Percentiles rank a stretch among this genome's conserved stretches.
These are phyloP conservation scores for Cyclotella sp. DNA, from an alignment of 108 stramenopile species.

Conservation along the genomic window DNA sequence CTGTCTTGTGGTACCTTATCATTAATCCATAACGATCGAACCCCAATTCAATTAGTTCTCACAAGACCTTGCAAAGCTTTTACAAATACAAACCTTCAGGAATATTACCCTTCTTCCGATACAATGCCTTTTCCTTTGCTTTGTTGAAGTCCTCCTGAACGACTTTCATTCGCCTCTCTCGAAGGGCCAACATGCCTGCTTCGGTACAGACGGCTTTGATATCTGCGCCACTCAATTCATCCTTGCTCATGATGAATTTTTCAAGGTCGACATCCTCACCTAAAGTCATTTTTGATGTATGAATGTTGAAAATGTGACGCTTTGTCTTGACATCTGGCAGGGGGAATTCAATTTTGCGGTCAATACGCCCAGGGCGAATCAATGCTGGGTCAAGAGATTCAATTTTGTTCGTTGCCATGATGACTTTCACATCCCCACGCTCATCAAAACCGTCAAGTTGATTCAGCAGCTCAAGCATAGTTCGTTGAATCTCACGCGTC, in stretches of 20 bases:
- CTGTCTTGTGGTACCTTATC: background rate
- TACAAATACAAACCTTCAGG: conserved; percentile 96
- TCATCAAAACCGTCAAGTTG: conserved; percentile 99
- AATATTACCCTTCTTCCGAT: conserved; percentile 99
- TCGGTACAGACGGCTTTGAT: conserved; percentile 99
- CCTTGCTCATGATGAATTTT: conserved; percentile 97
- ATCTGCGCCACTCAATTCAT: conserved; percentile 98
- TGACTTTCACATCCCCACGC: conserved; percentile 98
- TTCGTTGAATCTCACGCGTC: conserved; percentile 98
- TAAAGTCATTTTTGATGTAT: conserved; percentile 94
- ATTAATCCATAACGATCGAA: background rate
- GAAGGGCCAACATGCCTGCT: conserved; percentile 97
- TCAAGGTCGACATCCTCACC: conserved; percentile 98
- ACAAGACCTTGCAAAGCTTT: background rate
- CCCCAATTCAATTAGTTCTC: background rate
- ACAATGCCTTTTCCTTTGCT: conserved; percentile 99
- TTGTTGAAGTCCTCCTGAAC: conserved; percentile 97
- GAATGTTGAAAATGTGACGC: conserved; percentile 98
- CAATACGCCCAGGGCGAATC: conserved; percentile 98
- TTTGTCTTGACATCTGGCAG: conserved; percentile 98
- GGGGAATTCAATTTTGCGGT: conserved; percentile 99
- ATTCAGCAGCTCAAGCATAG: conserved; percentile 99
- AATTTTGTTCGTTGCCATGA: conserved; percentile 99
- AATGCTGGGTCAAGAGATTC: conserved; percentile 98
- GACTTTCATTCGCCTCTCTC: conserved; percentile 99